Conservation (phyloP, 1,284 basidiomycete species). For the Gomphus bonarii region DNA sequence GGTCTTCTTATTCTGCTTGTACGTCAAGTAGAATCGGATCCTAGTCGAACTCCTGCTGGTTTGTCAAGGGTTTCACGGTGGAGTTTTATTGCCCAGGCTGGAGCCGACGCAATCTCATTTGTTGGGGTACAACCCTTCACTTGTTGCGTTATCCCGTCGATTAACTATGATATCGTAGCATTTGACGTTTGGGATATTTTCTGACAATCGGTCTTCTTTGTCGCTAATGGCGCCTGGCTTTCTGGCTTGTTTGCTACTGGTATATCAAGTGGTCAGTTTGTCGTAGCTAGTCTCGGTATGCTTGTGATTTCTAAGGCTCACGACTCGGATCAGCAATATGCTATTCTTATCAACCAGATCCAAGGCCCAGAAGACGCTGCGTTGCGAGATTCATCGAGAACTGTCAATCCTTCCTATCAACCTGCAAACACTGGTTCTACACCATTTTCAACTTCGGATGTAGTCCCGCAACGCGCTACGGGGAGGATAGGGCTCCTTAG, state of each 20-base stretch:
- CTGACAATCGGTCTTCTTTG: slow-evolving; percentile 68
- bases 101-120: slow-evolving; percentile 74
- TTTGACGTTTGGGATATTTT: slow-evolving; percentile 68
- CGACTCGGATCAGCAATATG: slow-evolving; percentile 57
- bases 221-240: slow-evolving; percentile 77
- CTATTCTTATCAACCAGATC: slow-evolving; percentile 67
- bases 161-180: slow-evolving; percentile 30
- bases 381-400: slow-evolving; percentile 5
- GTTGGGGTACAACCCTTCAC: slow-evolving; percentile 35
- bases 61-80: slow-evolving; percentile 72
- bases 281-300: neutral
- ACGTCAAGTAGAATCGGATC: slow-evolving; percentile 49
- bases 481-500: neutral
- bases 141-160: neutral
- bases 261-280: slow-evolving; percentile 58
- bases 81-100: slow-evolving; percentile 68
- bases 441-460: neutral
- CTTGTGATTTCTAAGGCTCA: slow-evolving; percentile 1
- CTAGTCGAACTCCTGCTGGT: slow-evolving; percentile 68
- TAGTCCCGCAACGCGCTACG: neutral
- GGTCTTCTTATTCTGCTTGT: slow-evolving; percentile 56
- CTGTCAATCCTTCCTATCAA: neutral
- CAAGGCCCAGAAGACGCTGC: slow-evolving; percentile 67
- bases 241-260: slow-evolving; percentile 58
- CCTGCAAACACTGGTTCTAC: neutral